Percentiles rank a stretch among this genome's conserved stretches.
phyloP scores from a whole-genome alignment of 2,329 filamentous ascomycete genomes.

The Trichoderma simmonsii region DNA sequence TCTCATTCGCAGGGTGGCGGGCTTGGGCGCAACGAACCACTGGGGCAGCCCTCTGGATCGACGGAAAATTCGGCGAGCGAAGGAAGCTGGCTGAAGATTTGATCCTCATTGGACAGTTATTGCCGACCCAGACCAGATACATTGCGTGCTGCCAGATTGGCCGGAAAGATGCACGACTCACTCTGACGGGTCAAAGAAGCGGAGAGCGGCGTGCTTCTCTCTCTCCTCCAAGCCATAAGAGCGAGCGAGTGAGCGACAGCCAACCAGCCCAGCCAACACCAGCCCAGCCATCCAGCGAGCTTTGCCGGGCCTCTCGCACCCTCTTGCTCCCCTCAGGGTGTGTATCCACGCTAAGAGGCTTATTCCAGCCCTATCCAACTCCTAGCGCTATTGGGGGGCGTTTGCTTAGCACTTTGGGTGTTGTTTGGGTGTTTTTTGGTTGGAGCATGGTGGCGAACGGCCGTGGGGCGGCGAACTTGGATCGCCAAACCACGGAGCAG shows the following conservation, averaged over 20 bases:
- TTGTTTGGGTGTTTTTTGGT: background rate
- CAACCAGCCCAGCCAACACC: background rate
- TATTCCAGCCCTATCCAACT: slow-evolving; percentile 14
- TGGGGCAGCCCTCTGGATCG: background rate
- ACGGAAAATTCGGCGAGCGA: background rate
- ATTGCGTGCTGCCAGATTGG: background rate
- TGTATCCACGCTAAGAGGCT: slow-evolving; percentile 1
- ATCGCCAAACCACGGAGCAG: slow-evolving; percentile 3
- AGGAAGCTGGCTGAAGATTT: background rate
- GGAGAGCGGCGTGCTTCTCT: background rate
- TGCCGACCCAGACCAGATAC: background rate
- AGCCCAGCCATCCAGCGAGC: background rate
- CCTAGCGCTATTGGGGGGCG: background rate
- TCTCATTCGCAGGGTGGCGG: background rate
- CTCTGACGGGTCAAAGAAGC: background rate
- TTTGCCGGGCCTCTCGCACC: background rate
- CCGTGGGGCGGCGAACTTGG: background rate
- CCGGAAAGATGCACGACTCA: background rate
- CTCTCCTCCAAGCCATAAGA: background rate
- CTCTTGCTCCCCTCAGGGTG: background rate
- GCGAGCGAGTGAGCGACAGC: background rate
- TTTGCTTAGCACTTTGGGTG: background rate
- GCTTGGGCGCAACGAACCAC: background rate
- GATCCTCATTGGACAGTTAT: background rate
- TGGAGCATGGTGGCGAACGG: slow-evolving; percentile 8